A percentile compares a stretch with the other conserved stretches of the same genome.
Evolutionary conservation across 2,329 filamentous ascomycete genomes (phyloP).

Genomic region (Trichoderma cornu-damae): DNA sequence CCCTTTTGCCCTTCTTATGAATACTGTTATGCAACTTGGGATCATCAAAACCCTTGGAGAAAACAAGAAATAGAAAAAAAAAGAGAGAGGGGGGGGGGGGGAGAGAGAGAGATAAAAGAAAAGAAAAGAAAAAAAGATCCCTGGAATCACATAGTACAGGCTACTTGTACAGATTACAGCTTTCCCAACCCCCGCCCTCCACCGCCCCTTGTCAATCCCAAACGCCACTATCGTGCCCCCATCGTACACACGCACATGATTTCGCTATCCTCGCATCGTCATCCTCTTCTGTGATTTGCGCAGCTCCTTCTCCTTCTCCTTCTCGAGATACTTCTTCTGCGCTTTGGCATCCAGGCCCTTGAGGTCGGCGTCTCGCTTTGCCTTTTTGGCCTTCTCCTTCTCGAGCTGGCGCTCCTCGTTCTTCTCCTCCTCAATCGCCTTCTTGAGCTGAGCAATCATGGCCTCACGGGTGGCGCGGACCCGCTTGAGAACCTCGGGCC

Average conservation of each 20-base stretch:
- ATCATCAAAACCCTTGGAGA: neutral
- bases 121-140: neutral
- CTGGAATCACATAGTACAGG: conserved; percentile 18
- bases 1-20: too few relatives aligned
- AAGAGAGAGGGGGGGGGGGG: too few relatives aligned
- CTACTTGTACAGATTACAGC: conserved; percentile 15
- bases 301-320: conserved; percentile 69
- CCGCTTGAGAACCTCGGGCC: conserved; percentile 83
- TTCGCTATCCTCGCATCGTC: conserved; percentile 45
- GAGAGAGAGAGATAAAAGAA: neutral
- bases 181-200: neutral
- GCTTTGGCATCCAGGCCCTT: conserved; percentile 73
- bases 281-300: conserved; percentile 52
- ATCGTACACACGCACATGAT: neutral
- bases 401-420: conserved; percentile 69
- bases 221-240: neutral
- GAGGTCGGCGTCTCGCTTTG: conserved; percentile 80
- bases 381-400: conserved; percentile 74
- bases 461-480: conserved; percentile 75
- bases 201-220: neutral
- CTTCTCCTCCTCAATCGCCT: conserved; percentile 72
- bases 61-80: neutral
- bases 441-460: conserved; percentile 72
- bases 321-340: conserved; percentile 79
- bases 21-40: too few relatives aligned